Conservation (phyloP, 2,329 filamentous ascomycete species). For the Trichoderma sp. region DNA sequence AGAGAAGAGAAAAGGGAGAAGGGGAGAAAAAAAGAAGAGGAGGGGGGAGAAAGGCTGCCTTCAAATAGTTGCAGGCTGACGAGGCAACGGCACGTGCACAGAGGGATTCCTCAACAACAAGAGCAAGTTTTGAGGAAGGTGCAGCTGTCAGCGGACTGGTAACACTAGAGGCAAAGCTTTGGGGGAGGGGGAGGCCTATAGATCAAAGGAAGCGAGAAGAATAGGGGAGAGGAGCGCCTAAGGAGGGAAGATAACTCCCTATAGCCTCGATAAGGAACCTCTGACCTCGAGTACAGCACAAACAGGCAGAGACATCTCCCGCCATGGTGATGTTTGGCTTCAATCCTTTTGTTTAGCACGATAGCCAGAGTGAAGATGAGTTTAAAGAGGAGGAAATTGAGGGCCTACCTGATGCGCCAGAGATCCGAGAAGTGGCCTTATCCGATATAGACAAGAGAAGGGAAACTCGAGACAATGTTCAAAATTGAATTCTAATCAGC, state of each 20-base stretch:
- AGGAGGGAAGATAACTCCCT: not conserved
- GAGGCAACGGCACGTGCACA: slow-evolving; percentile 23
- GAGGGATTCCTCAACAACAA: not conserved
- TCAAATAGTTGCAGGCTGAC: slow-evolving; percentile 20
- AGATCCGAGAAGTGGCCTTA: no score
- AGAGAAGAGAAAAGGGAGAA: not conserved
- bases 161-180: not conserved
- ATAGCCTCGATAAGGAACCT: not conserved
- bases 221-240: not conserved
- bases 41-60: not conserved
- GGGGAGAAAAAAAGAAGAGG: slow-evolving; percentile 12
- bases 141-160: not conserved
- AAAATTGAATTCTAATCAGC: no score
- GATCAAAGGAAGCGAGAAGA: not conserved
- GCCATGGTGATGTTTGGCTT: no score
- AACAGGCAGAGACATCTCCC: no score
- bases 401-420: no score
- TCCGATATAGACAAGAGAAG: no score
- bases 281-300: not conserved
- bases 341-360: no score
- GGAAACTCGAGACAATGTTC: no score
- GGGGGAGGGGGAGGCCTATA: not conserved
- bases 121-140: not conserved
- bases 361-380: no score
- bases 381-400: no score